Conservation (phyloP, 1,284 basidiomycete species). For the Anthracocystis setariae region DNA sequence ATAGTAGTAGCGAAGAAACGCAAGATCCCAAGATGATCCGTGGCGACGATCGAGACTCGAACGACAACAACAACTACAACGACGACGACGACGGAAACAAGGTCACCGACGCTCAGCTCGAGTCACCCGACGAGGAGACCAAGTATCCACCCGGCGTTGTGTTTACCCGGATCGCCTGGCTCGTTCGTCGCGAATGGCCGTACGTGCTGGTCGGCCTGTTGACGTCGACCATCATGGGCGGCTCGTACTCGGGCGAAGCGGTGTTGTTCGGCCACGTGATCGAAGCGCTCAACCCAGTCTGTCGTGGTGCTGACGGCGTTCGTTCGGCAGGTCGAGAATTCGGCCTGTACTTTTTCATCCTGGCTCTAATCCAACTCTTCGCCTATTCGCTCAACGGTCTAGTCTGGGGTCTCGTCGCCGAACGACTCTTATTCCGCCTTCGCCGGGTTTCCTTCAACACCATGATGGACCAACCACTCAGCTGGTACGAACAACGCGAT, state of each 20-base stretch:
- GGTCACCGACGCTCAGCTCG: conserved; percentile 8
- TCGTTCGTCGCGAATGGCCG: conserved; percentile 44
- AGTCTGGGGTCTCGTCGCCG: conserved; percentile 54
- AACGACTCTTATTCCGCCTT: conserved; percentile 55
- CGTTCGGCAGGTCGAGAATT: conserved; percentile 44
- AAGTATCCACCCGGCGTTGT: conserved; percentile 28
- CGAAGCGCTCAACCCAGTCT: conserved; percentile 61
- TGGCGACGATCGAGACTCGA: not conserved
- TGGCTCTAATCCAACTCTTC: conserved; percentile 54
- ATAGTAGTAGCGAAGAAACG: conserved; percentile 6
- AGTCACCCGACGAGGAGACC: not conserved
- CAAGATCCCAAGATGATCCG: not conserved
- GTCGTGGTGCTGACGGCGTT: conserved; percentile 40
- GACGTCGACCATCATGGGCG: conserved; percentile 57
- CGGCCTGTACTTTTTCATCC: conserved; percentile 57
- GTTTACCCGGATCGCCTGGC: conserved; percentile 37
- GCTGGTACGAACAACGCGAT: conserved; percentile 51
- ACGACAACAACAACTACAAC: not conserved
- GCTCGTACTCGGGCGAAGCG: conserved; percentile 58
- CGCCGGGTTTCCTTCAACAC: conserved; percentile 49
- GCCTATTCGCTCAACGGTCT: conserved; percentile 58
- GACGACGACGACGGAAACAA: conserved; percentile 26
- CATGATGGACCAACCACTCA: conserved; percentile 43
- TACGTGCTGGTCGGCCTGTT: conserved; percentile 45
- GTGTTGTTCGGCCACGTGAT: conserved; percentile 62